phyloP scores from a whole-genome alignment of 2,329 filamentous ascomycete genomes.

The Lecanicillium sp. region DNA sequence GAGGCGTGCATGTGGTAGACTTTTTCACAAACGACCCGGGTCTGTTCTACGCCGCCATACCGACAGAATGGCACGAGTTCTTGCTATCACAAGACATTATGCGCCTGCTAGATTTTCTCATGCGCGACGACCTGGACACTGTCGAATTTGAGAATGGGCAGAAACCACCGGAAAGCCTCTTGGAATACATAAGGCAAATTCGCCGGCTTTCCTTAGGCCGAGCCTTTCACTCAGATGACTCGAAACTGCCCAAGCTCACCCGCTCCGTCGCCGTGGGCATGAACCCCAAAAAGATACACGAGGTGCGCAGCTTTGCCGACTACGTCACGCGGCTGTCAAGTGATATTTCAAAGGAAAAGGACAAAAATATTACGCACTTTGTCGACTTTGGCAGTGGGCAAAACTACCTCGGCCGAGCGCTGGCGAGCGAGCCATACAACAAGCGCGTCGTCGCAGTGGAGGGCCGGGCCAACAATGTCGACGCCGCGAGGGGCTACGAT shows the following conservation, averaged over 20 bases:
- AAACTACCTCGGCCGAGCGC: constrained; percentile 84
- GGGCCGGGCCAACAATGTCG: constrained; percentile 77
- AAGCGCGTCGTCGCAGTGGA: constrained; percentile 87
- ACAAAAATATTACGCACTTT: constrained; percentile 66
- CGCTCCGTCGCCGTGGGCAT: constrained; percentile 77
- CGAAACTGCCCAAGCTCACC: constrained; percentile 51
- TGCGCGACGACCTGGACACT: constrained; percentile 63
- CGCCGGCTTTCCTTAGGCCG: constrained; percentile 61
- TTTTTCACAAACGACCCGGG: constrained; percentile 85
- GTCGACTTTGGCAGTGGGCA: constrained; percentile 96
- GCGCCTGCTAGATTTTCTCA: constrained; percentile 70
- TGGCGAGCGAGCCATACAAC: constrained; percentile 81
- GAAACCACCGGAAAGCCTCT: constrained; percentile 46
- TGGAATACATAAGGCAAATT: constrained; percentile 66
- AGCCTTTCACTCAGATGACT: constrained; percentile 40
- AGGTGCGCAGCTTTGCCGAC: constrained; percentile 83
- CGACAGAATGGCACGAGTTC: constrained; percentile 74
- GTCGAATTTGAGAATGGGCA: constrained; percentile 17
- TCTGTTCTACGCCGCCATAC: constrained; percentile 70
- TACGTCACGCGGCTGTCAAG: constrained; percentile 61
- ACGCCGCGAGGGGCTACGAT: constrained; percentile 77
- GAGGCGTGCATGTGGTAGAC: constrained; percentile 93
- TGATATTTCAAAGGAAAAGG: constrained; percentile 50
- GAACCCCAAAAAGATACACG: constrained; percentile 93
- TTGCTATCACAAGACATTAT: constrained; percentile 65